A percentile compares a stretch with the other conserved stretches of the same genome.
Evolutionary conservation across 495 filamentous ascomycete species (phyloP).

Genomic region (Cercophora sp.): DNA sequence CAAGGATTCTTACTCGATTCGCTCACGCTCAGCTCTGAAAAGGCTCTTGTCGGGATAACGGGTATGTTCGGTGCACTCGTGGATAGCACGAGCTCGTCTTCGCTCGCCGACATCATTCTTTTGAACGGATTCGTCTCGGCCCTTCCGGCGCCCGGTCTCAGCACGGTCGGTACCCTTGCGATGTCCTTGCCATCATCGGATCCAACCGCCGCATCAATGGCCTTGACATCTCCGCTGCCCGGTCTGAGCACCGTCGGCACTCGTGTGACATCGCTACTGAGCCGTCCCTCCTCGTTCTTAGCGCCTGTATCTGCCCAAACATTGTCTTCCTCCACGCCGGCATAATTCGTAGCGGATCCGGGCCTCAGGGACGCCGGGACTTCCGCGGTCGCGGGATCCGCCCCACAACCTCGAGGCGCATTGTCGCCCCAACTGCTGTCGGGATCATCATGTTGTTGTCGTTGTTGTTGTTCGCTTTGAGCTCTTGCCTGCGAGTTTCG

Average conservation of each 20-base stretch:
- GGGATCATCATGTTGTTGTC: conserved; percentile 25
- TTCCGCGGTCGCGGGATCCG: background rate
- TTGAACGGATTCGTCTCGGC: conserved; percentile 54
- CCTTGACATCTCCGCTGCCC: conserved; percentile 7
- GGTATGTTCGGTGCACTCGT: conserved; percentile 19
- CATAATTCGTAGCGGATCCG: conserved; percentile 19
- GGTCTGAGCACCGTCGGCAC: conserved; percentile 22
- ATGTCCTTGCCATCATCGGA: conserved; percentile 13
- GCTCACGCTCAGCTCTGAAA: conserved; percentile 35
- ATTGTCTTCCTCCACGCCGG: conserved; percentile 18
- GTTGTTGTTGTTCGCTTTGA: conserved; percentile 30
- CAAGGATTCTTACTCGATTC: conserved; percentile 50
- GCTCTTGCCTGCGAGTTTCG: conserved; percentile 20
- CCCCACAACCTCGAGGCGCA: conserved; percentile 4
- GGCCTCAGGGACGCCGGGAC: conserved; percentile 29
- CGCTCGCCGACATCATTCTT: conserved; percentile 17
- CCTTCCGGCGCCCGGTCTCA: conserved; percentile 34
- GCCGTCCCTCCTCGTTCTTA: background rate
- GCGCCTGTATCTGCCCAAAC: conserved; percentile 19
- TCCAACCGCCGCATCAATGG: conserved; percentile 1
- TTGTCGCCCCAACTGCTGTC: conserved; percentile 36
- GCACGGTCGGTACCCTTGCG: conserved; percentile 27
- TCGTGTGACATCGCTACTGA: conserved; percentile 12
- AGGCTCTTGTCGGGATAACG: conserved; percentile 21
- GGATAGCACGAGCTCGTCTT: background rate